Evolutionary conservation across 305 asterid species (phyloP).

Genomic region (Fraxinus baroniana): DNA sequence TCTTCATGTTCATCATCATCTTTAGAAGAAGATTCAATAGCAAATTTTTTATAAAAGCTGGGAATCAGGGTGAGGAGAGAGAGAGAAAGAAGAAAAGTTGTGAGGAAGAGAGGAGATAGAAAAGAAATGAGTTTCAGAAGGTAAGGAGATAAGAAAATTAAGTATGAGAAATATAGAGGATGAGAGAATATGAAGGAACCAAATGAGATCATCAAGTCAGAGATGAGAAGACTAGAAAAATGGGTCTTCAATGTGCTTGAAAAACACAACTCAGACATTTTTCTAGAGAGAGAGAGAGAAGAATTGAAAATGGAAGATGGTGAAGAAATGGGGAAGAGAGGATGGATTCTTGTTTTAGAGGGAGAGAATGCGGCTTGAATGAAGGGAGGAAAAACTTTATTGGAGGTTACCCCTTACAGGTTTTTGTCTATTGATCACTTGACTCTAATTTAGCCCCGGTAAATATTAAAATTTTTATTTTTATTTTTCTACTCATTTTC

Average conservation of each 20-base stretch:
- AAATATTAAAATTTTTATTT: no score
- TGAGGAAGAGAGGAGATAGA: constrained; percentile 31
- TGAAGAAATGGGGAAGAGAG: constrained; percentile 39
- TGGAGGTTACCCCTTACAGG: no score
- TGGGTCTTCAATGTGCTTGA: constrained; percentile 23
- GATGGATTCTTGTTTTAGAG: neutral
- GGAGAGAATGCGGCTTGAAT: no score
- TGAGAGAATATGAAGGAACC: constrained; percentile 38
- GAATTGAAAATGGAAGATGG: constrained; percentile 24
- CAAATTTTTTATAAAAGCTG: neutral
- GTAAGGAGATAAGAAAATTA: constrained; percentile 55
- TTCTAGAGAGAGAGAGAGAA: neutral
- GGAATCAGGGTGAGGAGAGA: constrained; percentile 35
- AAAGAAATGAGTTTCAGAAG: constrained; percentile 48
- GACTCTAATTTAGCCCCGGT: no score
- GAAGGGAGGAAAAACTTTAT: no score
- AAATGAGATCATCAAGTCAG: constrained; percentile 36
- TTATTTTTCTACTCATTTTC: no score
- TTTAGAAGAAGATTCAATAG: constrained; percentile 3
- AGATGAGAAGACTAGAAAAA: constrained; percentile 27
- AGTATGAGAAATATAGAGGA: constrained; percentile 24
- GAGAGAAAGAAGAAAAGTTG: constrained; percentile 31
- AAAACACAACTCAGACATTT: constrained; percentile 50
- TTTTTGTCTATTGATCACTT: no score
- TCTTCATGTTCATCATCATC: neutral